Conservation (phyloP, 2,329 filamentous ascomycete species). For the Colletotrichum sp. region DNA sequence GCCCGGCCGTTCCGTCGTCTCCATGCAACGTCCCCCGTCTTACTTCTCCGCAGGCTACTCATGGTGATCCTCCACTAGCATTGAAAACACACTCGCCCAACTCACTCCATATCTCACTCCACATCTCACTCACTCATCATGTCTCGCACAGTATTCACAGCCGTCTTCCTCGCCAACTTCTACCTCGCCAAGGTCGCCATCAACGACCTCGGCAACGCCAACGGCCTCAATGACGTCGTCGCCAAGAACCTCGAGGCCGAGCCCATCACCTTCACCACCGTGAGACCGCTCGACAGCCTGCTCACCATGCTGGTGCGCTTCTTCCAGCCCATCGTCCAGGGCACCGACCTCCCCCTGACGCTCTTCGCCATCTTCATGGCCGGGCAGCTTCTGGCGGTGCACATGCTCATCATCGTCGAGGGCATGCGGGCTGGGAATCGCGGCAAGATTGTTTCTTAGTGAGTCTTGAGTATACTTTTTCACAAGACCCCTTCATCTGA, state of each 20-base stretch:
- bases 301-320: constrained; percentile 21
- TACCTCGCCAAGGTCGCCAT: constrained; percentile 12
- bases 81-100: neutral
- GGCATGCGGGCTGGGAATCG: constrained; percentile 23
- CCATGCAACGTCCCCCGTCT: neutral
- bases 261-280: constrained; percentile 21
- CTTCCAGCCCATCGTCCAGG: constrained; percentile 22
- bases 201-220: neutral
- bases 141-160: neutral
- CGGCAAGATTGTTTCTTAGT: constrained; percentile 24
- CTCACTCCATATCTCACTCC: neutral
- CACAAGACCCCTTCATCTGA: neutral
- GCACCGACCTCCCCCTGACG: constrained; percentile 11
- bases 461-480: neutral
- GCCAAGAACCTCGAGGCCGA: neutral
- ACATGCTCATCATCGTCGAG: constrained; percentile 22
- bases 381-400: constrained; percentile 24
- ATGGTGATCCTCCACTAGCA: neutral
- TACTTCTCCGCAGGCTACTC: neutral
- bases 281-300: constrained; percentile 20
- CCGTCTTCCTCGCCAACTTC: neutral
- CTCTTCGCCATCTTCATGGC: constrained; percentile 24
- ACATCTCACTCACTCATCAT: neutral
- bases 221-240: neutral
- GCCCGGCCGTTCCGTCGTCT: neutral